Conservation (phyloP, 192 early-diverging fungal genomes). For the Fimicolochytrium jonesii region DNA sequence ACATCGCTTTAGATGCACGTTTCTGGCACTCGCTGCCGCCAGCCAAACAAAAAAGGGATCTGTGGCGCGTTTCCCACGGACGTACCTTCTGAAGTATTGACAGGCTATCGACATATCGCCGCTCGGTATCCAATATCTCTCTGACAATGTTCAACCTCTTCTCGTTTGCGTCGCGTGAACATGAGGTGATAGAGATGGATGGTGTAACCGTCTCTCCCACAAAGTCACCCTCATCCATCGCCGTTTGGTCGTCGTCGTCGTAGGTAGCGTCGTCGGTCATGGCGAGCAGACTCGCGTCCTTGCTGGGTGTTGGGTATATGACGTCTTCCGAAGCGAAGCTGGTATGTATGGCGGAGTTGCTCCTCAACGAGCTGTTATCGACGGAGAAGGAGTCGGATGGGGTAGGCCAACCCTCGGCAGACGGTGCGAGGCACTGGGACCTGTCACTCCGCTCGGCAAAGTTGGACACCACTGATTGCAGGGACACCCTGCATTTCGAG, state of each 20-base stretch:
- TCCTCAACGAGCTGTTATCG: too few species aligned
- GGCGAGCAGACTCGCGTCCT: background rate
- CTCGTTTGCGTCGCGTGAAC: background rate
- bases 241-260: background rate
- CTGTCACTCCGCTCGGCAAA: too few species aligned
- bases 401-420: too few species aligned
- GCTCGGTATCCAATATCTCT: constrained; percentile 25
- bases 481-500: too few species aligned
- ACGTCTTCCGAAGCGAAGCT: constrained; percentile 9
- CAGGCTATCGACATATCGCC: constrained; percentile 23
- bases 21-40: too few species aligned
- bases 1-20: too few species aligned
- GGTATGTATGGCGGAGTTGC: too few species aligned
- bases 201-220: background rate
- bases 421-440: too few species aligned
- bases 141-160: constrained; percentile 8
- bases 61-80: too few species aligned
- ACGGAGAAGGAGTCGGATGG: too few species aligned
- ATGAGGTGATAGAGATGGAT: background rate
- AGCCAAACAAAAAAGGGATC: too few species aligned
- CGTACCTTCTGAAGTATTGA: constrained; percentile 15
- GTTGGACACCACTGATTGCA: too few species aligned
- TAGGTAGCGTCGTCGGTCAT: background rate
- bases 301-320: background rate
- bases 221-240: background rate